Evolutionary conservation across 257 asterid species (phyloP).

Genomic region (Orobanche coerulescens): DNA sequence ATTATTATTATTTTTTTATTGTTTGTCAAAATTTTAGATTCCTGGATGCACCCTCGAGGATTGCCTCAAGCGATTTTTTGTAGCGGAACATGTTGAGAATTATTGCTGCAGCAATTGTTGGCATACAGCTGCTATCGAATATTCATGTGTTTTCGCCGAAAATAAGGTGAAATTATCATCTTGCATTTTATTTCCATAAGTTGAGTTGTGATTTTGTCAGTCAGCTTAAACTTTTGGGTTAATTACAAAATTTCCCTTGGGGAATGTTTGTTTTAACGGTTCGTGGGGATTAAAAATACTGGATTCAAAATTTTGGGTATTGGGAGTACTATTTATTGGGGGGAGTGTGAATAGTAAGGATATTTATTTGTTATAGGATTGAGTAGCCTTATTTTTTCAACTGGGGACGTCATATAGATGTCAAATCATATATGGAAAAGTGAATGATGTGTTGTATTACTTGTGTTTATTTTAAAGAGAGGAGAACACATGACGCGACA

Average conservation of each 20-base stretch:
- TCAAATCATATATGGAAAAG: too few relatives aligned
- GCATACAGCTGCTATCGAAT: conserved; percentile 75
- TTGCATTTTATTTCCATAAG: not conserved
- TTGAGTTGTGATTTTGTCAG: not conserved
- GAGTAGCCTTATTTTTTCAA: too few relatives aligned
- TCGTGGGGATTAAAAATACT: too few relatives aligned
- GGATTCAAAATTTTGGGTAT: too few relatives aligned
- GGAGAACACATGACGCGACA: too few relatives aligned
- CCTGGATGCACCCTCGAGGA: conserved; percentile 64
- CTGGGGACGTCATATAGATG: too few relatives aligned
- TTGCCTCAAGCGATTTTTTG: conserved; percentile 63
- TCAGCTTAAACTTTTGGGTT: not conserved
- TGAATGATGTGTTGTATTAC: too few relatives aligned
- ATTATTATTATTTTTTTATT: not conserved
- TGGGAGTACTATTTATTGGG: too few relatives aligned
- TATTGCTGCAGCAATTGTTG: conserved; percentile 84
- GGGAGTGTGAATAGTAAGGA: too few relatives aligned
- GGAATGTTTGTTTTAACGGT: too few relatives aligned
- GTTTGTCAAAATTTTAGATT: conserved; percentile 44
- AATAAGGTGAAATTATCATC: conserved; percentile 44
- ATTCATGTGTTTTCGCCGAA: conserved; percentile 33
- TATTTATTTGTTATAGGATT: too few relatives aligned
- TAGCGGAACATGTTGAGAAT: conserved; percentile 60
- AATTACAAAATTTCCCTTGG: not conserved
- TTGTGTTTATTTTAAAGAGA: too few relatives aligned